Percentiles rank a stretch among this genome's conserved stretches.
These are phyloP conservation scores for Boletus mariae DNA, from an alignment of 1,284 basidiomycete genomes.

Conservation along the genomic window DNA sequence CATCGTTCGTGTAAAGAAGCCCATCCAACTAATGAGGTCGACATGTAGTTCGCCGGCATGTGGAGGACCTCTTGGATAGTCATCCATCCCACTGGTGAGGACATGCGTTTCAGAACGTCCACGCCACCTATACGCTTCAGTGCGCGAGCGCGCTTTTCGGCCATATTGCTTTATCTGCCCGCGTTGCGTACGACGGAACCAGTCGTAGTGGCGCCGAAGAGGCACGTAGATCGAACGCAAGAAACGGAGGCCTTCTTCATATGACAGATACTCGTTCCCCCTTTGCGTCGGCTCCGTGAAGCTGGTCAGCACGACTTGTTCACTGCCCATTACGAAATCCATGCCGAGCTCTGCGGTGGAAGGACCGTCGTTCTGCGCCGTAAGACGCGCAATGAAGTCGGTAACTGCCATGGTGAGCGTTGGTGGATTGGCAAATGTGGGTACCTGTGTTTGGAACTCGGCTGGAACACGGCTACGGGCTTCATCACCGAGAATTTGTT, in stretches of 20 bases:
- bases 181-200: conserved; percentile 91
- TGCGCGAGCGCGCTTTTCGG: conserved; percentile 75
- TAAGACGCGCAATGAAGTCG: conserved; percentile 78
- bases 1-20: conserved; percentile 89
- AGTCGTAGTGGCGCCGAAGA: conserved; percentile 87
- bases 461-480: conserved; percentile 87
- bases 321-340: conserved; percentile 46
- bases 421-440: conserved; percentile 91
- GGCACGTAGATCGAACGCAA: conserved; percentile 79
- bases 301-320: conserved; percentile 45
- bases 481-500: conserved; percentile 94
- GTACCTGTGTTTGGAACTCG: conserved; percentile 91
- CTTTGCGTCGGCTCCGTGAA: conserved; percentile 21
- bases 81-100: conserved; percentile 91
- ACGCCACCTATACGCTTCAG: conserved; percentile 91
- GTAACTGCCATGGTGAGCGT: conserved; percentile 90
- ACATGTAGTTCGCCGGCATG: conserved; percentile 90
- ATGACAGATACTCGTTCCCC: conserved; percentile 52
- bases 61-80: conserved; percentile 86
- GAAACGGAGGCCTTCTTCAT: conserved; percentile 61
- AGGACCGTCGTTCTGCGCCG: conserved; percentile 41
- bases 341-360: conserved; percentile 62
- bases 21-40: conserved; percentile 94
- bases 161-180: conserved; percentile 91
- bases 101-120: conserved; percentile 87